These are phyloP conservation scores for Globisporangium nagaii DNA, from an alignment of 352 stramenopile genomes.

Conservation along the genomic window DNA sequence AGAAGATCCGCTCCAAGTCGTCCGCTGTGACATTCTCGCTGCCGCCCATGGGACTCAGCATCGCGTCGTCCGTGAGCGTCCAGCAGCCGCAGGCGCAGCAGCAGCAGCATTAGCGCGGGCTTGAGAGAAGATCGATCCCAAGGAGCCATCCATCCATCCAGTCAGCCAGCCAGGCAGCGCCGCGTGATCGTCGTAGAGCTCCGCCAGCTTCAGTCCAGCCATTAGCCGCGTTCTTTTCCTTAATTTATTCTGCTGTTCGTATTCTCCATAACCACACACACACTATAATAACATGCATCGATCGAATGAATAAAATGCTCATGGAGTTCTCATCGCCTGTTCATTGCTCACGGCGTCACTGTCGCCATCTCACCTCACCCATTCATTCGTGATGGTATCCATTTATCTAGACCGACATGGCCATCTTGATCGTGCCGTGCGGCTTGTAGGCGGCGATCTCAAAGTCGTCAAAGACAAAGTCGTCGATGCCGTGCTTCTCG, in stretches of 20 bases:
- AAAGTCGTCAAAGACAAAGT: constrained; percentile 96
- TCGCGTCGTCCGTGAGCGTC: constrained; percentile 42
- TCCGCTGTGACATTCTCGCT: constrained; percentile 61
- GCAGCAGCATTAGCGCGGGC: constrained; percentile 19
- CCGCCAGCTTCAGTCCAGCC: too few species aligned
- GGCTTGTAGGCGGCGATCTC: constrained; percentile 95
- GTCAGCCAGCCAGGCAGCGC: too few species aligned
- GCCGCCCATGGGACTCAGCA: constrained; percentile 59
- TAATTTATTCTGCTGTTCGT: too few species aligned
- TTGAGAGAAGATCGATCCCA: too few species aligned
- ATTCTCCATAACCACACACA: too few species aligned
- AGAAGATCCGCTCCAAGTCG: constrained; percentile 52
- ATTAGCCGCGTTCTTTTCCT: too few species aligned
- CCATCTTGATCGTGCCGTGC: constrained; percentile 98
- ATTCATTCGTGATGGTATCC: not conserved
- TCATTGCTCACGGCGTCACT: too few species aligned
- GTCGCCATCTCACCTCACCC: too few species aligned
- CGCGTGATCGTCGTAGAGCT: too few species aligned
- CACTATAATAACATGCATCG: too few species aligned
- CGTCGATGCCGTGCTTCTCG: constrained; percentile 90
- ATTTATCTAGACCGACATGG: constrained; percentile 91
- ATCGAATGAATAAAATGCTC: not conserved
- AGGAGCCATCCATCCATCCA: not conserved
- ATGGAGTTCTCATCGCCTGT: not conserved
- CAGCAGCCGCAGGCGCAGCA: constrained; percentile 35